These are phyloP conservation scores for Nasturtium officinale DNA, from an alignment of 345 rosid genomes.

Conservation along the genomic window DNA sequence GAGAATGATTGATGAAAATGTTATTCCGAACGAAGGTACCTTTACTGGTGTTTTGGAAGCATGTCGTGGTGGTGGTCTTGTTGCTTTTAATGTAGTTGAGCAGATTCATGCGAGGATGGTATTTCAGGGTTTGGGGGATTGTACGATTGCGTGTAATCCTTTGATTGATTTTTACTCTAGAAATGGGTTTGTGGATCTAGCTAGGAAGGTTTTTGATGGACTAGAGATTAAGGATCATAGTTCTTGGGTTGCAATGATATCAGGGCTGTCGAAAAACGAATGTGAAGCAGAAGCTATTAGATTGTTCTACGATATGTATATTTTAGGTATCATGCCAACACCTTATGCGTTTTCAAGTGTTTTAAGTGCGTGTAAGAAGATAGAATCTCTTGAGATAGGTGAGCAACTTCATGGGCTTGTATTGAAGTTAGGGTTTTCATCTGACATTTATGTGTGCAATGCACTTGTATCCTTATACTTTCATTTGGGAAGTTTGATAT, in stretches of 20 bases:
- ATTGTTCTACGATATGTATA: constrained; percentile 65
- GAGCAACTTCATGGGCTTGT: constrained; percentile 75
- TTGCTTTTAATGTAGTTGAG: constrained; percentile 46
- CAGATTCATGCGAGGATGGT: constrained; percentile 73
- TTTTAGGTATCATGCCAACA: constrained; percentile 54
- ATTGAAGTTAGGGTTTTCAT: constrained; percentile 68
- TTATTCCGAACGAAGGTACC: constrained; percentile 52
- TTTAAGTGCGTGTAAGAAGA: constrained; percentile 77
- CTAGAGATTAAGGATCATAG: constrained; percentile 59
- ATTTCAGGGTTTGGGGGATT: constrained; percentile 55
- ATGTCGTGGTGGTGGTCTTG: constrained; percentile 43
- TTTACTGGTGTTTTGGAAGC: constrained; percentile 55
- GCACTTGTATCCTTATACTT: constrained; percentile 80
- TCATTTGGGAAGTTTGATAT: constrained; percentile 54
- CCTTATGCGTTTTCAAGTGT: constrained; percentile 83
- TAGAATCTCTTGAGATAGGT: constrained; percentile 56
- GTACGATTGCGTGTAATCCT: constrained; percentile 57
- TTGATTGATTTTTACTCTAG: constrained; percentile 72
- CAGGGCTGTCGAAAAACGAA: constrained; percentile 72
- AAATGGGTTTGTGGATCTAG: constrained; percentile 55
- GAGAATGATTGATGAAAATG: constrained; percentile 52
- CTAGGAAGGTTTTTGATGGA: constrained; percentile 62
- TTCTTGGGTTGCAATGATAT: constrained; percentile 87
- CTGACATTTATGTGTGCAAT: constrained; percentile 76
- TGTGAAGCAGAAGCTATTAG: constrained; percentile 58